Conservation (phyloP, 73 alveolate species). For the Diophrys sp. region DNA sequence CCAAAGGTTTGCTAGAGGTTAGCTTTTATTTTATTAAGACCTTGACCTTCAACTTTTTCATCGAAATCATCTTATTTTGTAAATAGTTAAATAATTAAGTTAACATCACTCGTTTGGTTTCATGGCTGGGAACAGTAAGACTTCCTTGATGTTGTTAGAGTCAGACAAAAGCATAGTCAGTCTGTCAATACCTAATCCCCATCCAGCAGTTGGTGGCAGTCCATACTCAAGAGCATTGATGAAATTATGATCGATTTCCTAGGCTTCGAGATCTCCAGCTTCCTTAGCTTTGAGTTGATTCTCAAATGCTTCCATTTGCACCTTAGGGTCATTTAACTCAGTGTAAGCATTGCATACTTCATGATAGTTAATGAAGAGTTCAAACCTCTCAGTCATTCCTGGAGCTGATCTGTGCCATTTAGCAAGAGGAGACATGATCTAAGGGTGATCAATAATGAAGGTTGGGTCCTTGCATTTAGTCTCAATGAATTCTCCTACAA, state of each 20-base stretch:
- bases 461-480: conserved; percentile 94
- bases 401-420: conserved; percentile 93
- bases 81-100: background rate
- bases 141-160: conserved; percentile 90
- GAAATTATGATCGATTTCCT: conserved; percentile 88
- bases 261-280: conserved; percentile 96
- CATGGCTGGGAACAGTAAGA: conserved; percentile 98
- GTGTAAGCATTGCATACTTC: conserved; percentile 96
- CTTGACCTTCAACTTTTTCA: too few species aligned
- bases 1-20: too few species aligned
- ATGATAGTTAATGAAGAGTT: conserved; percentile 87
- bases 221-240: conserved; percentile 95
- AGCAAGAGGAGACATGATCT: conserved; percentile 98
- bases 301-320: conserved; percentile 80
- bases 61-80: too few species aligned
- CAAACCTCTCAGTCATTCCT: conserved; percentile 95
- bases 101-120: conserved; percentile 67
- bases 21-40: too few species aligned
- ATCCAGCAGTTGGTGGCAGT: conserved; percentile 98
- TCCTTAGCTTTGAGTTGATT: conserved; percentile 87
- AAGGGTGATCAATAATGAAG: conserved; percentile 97
- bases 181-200: conserved; percentile 97
- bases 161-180: conserved; percentile 94
- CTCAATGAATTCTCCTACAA: conserved; percentile 97
- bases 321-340: conserved; percentile 96